Percentiles rank a stretch among this genome's conserved stretches.
Conservation (phyloP, 2,329 filamentous ascomycete genomes). For the Arthroderma sp. region DNA sequence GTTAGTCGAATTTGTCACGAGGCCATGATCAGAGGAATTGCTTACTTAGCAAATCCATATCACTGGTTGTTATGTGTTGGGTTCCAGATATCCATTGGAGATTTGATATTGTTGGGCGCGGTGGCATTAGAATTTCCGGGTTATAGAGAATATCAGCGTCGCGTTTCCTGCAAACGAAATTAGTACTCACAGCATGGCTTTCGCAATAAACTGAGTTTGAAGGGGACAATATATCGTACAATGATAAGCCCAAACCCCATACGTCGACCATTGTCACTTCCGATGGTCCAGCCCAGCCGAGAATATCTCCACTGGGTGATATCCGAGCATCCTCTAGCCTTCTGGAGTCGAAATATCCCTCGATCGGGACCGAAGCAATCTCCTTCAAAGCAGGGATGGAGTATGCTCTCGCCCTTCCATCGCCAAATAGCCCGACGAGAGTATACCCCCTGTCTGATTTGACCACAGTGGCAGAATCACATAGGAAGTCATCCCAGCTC, state of each 20-base stretch:
- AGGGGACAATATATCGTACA: conserved; percentile 35
- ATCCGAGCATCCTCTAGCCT: conserved; percentile 59
- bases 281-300: conserved; percentile 79
- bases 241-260: conserved; percentile 60
- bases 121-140: conserved; percentile 56
- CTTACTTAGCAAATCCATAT: conserved; percentile 69
- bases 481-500: conserved; percentile 70
- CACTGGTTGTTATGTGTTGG: conserved; percentile 72
- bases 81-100: conserved; percentile 95
- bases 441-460: conserved; percentile 66
- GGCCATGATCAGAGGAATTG: neutral
- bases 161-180: conserved; percentile 23
- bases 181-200: conserved; percentile 9
- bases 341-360: conserved; percentile 56
- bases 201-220: neutral
- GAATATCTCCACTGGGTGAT: conserved; percentile 63
- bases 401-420: conserved; percentile 65
- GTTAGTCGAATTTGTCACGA: neutral
- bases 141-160: conserved; percentile 67
- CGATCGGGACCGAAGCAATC: conserved; percentile 53
- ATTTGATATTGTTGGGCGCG: conserved; percentile 85
- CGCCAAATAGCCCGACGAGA: conserved; percentile 72
- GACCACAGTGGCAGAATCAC: conserved; percentile 65
- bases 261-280: conserved; percentile 73
- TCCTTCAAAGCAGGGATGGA: conserved; percentile 82